Base-by-base conservation (phyloP, 192 early-diverging fungal genomes). In the Coemansia asiatica region DNA sequence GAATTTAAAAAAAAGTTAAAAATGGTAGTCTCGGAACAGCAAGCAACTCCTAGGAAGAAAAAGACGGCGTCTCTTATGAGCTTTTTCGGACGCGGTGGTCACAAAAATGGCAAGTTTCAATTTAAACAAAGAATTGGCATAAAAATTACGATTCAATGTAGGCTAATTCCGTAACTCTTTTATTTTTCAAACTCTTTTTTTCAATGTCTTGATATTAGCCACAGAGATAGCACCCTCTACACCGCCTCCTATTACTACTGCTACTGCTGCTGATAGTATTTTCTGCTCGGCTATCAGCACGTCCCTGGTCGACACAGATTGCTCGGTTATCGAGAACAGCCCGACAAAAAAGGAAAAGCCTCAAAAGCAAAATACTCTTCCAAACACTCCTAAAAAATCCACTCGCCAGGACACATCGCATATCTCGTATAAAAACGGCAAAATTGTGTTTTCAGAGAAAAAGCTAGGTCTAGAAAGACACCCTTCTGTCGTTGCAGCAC, bases 391-490 rank as follows among this genome's bases (percentile, higher is more conserved):
- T 1, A 19, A 54, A 63, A 67, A 67, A 26, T 33, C 35, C 9
- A 16, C 28, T 23, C 72, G 27, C 2, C 15, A 22, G 4, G 59
- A 63, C 19, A 1, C 38, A 12, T n/a, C 66, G 22, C 54, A 48
- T 8, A 35, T 74, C 13, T 33, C 68, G 8, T 79, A 73, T 25
- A 79, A 67, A 51, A 70, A 70, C 18, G 76, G 76, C 16, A 73
- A 70, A 57, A 60, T 79, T 1, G 64, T 49, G 10, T 66, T 74
- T 54, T 46, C 60, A 5, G 77, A 79, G 15, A 79, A 74, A 38
- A 74, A 68, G 58, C 77, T 79, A 2, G 66, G 66, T 7, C 62
- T 79, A 21, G 77, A 79, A 29, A 66, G 77, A 29, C 77, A 79
- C 18, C 77, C 77, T 19, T 59, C 77, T 15, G 77, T 74, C 5